Conservation (phyloP, 2,329 filamentous ascomycete genomes). For the Curvularia hawaiiensis region DNA sequence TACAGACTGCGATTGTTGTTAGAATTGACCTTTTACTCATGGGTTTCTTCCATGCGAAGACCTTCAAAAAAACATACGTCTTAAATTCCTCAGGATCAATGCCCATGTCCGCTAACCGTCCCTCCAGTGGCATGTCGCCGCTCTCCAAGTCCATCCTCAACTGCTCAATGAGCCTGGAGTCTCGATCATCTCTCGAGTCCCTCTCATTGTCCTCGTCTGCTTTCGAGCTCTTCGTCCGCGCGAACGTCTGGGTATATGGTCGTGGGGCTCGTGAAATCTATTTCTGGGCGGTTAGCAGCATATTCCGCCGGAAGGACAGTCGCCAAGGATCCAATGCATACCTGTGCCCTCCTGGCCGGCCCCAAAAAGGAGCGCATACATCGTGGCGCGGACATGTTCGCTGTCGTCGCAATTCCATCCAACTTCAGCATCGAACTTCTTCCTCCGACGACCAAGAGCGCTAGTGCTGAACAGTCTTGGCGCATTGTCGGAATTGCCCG, state of each 20-base stretch:
- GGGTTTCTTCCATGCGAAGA: neutral
- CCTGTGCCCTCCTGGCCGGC: conserved; percentile 51
- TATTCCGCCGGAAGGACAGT: neutral
- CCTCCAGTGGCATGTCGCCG: conserved; percentile 32
- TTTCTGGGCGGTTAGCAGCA: conserved; percentile 22
- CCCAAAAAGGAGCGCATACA: conserved; percentile 52
- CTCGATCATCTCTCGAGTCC: conserved; percentile 7
- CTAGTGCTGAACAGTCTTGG: conserved; percentile 39
- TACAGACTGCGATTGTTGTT: conserved; percentile 26
- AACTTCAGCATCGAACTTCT: conserved; percentile 26
- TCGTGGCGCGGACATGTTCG: conserved; percentile 52
- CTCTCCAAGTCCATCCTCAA: conserved; percentile 29
- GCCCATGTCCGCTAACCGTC: conserved; percentile 34
- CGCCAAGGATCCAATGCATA: conserved; percentile 20
- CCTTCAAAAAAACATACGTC: conserved; percentile 24
- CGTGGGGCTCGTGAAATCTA: conserved; percentile 35
- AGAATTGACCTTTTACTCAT: conserved; percentile 10
- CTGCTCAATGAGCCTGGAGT: conserved; percentile 19
- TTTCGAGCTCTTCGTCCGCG: conserved; percentile 27
- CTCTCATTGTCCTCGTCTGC: conserved; percentile 27
- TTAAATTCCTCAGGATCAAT: conserved; percentile 38
- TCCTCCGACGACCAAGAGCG: conserved; percentile 16
- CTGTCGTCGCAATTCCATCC: conserved; percentile 21
- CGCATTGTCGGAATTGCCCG: conserved; percentile 38
- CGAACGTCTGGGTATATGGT: conserved; percentile 32